phyloP scores from a whole-genome alignment of 768 basidiomycete species.

The Kwoniella bestiolae region DNA sequence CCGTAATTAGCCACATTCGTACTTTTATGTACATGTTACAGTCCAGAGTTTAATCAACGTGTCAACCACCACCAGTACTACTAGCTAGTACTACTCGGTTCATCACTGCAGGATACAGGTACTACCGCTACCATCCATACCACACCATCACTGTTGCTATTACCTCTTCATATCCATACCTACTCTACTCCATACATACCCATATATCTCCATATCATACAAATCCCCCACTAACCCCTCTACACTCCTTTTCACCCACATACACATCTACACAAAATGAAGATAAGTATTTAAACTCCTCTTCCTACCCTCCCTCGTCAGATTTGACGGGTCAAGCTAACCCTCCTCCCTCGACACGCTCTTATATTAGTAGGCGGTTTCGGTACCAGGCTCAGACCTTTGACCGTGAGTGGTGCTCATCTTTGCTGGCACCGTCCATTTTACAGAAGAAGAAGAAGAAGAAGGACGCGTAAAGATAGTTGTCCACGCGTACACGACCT shows the following conservation, averaged over 20 bases:
- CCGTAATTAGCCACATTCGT: neutral
- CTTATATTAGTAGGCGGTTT: slow-evolving; percentile 62
- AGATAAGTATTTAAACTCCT: slow-evolving; percentile 43
- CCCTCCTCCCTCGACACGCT: slow-evolving; percentile 42
- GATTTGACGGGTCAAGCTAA: slow-evolving; percentile 11
- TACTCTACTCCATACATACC: neutral
- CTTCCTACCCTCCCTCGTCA: neutral
- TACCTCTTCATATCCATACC: neutral
- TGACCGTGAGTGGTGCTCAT: slow-evolving; percentile 56
- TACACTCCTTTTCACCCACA: slow-evolving; percentile 14
- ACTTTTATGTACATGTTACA: neutral
- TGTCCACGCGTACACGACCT: neutral
- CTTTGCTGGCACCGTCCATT: neutral
- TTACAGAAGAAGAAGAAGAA: neutral
- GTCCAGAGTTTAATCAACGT: neutral
- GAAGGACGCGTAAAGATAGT: neutral
- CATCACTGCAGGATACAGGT: no score
- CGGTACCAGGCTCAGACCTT: slow-evolving; percentile 61
- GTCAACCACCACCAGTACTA: neutral
- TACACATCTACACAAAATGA: slow-evolving; percentile 40
- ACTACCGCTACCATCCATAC: neutral
- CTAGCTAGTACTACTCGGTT: neutral
- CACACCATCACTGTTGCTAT: neutral
- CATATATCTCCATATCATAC: neutral
- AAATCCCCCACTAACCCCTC: neutral